These are phyloP conservation scores for Trematosphaeria pertusa DNA, from an alignment of 2,329 filamentous ascomycete species.

Conservation along the genomic window DNA sequence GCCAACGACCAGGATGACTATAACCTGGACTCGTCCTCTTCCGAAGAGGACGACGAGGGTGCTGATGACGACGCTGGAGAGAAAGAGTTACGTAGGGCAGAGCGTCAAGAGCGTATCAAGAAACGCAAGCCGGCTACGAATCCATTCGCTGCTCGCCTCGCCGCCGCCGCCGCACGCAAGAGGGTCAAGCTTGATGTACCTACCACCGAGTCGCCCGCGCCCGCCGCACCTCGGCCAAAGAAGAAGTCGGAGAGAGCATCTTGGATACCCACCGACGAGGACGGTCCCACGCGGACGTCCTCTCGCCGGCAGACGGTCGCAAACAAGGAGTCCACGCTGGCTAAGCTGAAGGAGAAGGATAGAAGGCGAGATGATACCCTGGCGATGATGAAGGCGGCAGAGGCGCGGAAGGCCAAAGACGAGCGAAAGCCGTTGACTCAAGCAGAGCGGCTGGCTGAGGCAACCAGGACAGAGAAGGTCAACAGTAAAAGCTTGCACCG, in stretches of 20 bases:
- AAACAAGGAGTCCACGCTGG: conserved; percentile 64
- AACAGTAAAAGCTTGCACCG: conserved; percentile 90
- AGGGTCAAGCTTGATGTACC: conserved; percentile 47
- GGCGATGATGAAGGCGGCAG: conserved; percentile 67
- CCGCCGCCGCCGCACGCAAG: conserved; percentile 48
- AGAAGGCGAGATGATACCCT: conserved; percentile 74
- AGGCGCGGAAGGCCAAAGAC: conserved; percentile 70
- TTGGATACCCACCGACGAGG: conserved; percentile 70
- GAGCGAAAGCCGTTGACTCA: conserved; percentile 87
- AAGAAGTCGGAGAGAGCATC: conserved; percentile 76
- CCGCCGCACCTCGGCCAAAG: conserved; percentile 60
- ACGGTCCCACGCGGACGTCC: conserved; percentile 68
- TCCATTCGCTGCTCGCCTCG: conserved; percentile 44
- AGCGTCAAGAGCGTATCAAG: conserved; percentile 68
- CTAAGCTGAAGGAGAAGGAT: conserved; percentile 77
- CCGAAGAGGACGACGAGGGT: conserved; percentile 77
- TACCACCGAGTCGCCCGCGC: conserved; percentile 53
- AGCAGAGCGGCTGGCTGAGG: conserved; percentile 81
- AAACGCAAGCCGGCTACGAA: conserved; percentile 78
- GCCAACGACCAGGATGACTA: conserved; percentile 71
- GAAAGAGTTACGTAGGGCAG: conserved; percentile 80
- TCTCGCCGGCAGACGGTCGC: conserved; percentile 68
- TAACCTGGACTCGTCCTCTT: conserved; percentile 80
- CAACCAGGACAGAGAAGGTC: conserved; percentile 79
- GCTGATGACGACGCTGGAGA: conserved; percentile 87